phyloP scores from a whole-genome alignment of 2,329 filamentous ascomycete genomes.

The Pseudocercospora eumusae region DNA sequence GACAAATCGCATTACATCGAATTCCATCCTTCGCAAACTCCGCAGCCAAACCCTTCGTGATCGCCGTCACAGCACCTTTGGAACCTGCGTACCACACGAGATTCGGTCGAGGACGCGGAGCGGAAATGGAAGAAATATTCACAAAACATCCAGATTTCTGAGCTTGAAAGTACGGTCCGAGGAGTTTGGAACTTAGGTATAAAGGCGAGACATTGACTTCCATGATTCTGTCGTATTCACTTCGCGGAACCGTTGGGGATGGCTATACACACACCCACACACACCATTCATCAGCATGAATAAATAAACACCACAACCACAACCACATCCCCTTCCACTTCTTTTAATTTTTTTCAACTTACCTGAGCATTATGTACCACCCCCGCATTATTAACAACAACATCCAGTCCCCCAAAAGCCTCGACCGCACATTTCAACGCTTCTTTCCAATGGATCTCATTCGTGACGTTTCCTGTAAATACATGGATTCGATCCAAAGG shows the following conservation, averaged over 20 bases:
- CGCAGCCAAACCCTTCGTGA: conserved; percentile 32
- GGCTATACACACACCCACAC: no score
- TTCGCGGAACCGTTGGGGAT: conserved; percentile 33
- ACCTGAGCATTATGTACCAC: conserved; percentile 28
- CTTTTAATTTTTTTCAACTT: conserved; percentile 11
- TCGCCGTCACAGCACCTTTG: conserved; percentile 35
- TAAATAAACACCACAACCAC: no score
- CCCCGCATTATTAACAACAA: conserved; percentile 36
- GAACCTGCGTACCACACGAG: conserved; percentile 37
- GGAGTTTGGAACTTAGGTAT: conserved; percentile 35
- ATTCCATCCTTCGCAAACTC: conserved; percentile 33
- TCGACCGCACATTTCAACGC: conserved; percentile 30
- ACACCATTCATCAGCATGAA: not conserved
- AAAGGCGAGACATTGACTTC: conserved; percentile 39
- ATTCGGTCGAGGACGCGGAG: conserved; percentile 31
- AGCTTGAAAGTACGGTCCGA: conserved; percentile 38
- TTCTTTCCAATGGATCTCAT: conserved; percentile 33
- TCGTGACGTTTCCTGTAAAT: conserved; percentile 33
- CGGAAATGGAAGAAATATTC: conserved; percentile 36
- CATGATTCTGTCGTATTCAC: conserved; percentile 40
- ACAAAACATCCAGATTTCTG: conserved; percentile 33
- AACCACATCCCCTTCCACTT: not conserved
- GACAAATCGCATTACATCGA: conserved; percentile 34
- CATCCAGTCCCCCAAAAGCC: conserved; percentile 31
- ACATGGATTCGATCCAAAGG: conserved; percentile 10